Base-by-base conservation (phyloP, 805 yeast genomes). In the Starmerella kuoi region DNA sequence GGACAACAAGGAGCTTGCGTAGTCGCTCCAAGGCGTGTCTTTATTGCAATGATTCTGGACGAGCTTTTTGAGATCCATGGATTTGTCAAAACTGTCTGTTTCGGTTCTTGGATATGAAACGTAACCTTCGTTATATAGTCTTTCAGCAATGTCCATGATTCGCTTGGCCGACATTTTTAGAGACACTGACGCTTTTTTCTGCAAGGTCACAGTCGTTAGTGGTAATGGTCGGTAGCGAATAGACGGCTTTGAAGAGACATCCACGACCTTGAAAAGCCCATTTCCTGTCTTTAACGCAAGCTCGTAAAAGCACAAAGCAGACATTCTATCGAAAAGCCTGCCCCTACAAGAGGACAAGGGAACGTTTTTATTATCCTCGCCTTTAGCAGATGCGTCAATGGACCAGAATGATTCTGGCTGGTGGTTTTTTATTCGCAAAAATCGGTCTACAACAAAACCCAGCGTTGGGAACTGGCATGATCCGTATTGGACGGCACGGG, bases 101-200 rank as follows among this genome's bases (percentile, higher is more conserved):
- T 91, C 99, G 0, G 99, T 91, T 67, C 99, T 79, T 3, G 99
- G 99, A 58, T 91, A 91, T 0, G 96, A 86, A 1, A 91, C 67
- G 55, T 75, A 84, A 0, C 98, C 98, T 37, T 71, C 67, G 44
- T 80, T 86, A 59, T 91, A 91, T 20, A 91, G 67, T 49, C 73
- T 73, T 60, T 91, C 98, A 0, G 99, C 98, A 0, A 55, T 44
- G 21, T 72, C 74, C 53, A 91, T 64, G 2, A 95, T 76, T 37
- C 69, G 70, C 54, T 87, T 86, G 0, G 97, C 91, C 53, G 82
- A 73, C 67, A 85, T 61, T 48, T 76, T 80, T 56, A 87, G 76
- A 52, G 64, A 73, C 22, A 72, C 65, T 0, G 95, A 72, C 50
- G 96, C 93, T 47, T 76, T 78, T 54, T 84, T 85, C 55, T 91